Conservation (phyloP, 2,329 filamentous ascomycete genomes). For the Epicoccum nigrum region DNA sequence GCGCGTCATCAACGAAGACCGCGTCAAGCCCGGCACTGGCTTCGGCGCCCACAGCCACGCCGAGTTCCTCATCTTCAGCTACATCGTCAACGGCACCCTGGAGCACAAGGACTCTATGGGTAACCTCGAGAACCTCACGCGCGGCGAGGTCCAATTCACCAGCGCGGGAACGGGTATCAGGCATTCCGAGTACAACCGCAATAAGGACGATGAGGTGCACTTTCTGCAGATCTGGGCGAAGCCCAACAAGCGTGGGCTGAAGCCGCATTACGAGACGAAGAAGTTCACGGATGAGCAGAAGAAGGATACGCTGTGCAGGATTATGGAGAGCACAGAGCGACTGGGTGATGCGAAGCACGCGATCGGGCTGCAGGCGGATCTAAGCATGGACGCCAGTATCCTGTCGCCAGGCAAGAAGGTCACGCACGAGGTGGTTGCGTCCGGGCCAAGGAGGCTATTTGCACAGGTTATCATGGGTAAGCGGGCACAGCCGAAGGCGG, state of each 20-base stretch:
- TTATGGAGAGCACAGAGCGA: constrained; percentile 74
- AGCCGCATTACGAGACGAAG: constrained; percentile 76
- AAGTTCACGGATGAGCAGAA: constrained; percentile 77
- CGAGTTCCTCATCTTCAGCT: constrained; percentile 89
- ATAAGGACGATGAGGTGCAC: constrained; percentile 72
- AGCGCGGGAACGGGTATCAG: constrained; percentile 82
- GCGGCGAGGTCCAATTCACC: constrained; percentile 89
- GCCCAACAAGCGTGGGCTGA: constrained; percentile 74
- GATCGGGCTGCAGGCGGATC: constrained; percentile 84
- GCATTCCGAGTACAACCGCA: constrained; percentile 83
- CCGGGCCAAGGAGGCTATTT: constrained; percentile 73
- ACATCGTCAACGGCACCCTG: constrained; percentile 83
- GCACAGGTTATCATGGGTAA: constrained; percentile 77
- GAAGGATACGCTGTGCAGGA: constrained; percentile 71
- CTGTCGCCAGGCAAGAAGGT: constrained; percentile 70
- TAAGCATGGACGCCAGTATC: constrained; percentile 81
- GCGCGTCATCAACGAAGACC: constrained; percentile 87
- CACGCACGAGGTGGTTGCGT: constrained; percentile 72
- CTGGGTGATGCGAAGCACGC: constrained; percentile 69
- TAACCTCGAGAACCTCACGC: constrained; percentile 69
- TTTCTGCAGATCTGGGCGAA: constrained; percentile 90
- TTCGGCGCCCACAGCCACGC: constrained; percentile 86
- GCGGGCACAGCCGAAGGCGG: constrained; percentile 63
- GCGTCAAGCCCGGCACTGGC: constrained; percentile 73
- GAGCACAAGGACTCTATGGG: constrained; percentile 89